Conservation (phyloP, 148 eudicot genomes). For the Drosera capensis region DNA sequence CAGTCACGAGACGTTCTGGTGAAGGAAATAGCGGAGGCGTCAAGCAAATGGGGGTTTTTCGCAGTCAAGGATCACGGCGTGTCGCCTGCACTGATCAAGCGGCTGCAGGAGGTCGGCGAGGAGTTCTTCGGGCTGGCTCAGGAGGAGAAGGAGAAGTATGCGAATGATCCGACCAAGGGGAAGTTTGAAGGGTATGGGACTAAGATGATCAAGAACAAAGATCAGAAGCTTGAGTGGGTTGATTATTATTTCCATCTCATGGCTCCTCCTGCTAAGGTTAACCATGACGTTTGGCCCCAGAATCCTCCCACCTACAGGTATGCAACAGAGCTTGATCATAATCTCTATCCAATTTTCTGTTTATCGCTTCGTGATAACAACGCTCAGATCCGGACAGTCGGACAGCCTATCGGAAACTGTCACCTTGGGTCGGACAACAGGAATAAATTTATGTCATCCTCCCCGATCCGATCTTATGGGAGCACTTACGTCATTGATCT, state of each 20-base stretch:
- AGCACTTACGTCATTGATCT: too few relatives aligned
- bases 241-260: constrained; percentile 30
- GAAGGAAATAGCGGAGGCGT: constrained; percentile 13
- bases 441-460: too few relatives aligned
- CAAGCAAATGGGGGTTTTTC: constrained; percentile 30
- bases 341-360: neutral
- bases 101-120: constrained; percentile 15
- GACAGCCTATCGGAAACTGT: too few relatives aligned
- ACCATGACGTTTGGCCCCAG: constrained; percentile 25
- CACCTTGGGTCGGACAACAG: too few relatives aligned
- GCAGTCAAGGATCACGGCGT: constrained; percentile 18
- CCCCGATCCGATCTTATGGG: too few relatives aligned
- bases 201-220: constrained; percentile 20
- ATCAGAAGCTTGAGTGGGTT: constrained; percentile 29
- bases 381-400: too few relatives aligned
- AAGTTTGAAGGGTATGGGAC: constrained; percentile 32
- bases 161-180: constrained; percentile 23
- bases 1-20: constrained; percentile 15
- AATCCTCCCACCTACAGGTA: constrained; percentile 25
- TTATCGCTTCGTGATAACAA: too few relatives aligned
- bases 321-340: neutral
- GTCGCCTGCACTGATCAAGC: constrained; percentile 7
- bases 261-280: constrained; percentile 26
- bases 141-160: constrained; percentile 24
- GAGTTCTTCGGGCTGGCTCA: constrained; percentile 21